Base-by-base conservation (phyloP, 2,329 filamentous ascomycete genomes). In the Xylariaceae sp. region DNA sequence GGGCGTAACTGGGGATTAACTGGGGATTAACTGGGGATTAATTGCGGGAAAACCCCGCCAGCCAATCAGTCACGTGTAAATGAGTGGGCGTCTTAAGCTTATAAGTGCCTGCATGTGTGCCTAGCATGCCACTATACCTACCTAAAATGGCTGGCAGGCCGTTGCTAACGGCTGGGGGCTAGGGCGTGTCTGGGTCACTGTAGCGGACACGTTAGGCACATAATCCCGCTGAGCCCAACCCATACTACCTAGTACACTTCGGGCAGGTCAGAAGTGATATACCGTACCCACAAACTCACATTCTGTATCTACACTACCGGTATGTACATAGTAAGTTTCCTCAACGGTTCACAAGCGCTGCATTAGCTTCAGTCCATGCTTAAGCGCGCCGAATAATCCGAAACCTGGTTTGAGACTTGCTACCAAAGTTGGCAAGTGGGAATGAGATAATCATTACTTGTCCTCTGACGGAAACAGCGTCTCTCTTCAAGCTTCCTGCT, bases 21-120 rank as follows among this genome's bases (percentile, higher is more conserved):
- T 62, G 61, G 62, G 64, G 7, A 11, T 37, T 26, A 57, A 49
- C 61, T 62, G 61, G 62, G 64, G 54, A 56, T 47, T 3, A 37
- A 6, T 43, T 34, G 43, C 63, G 61, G 58, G 61, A 63, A 47
- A 19, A 58, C 47, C 47, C 58, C 51, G 60, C 53, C 60, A 61
- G 57, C 61, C 60, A 46, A 48, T 58, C 58, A 65, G 61, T 63
- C 32, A 11, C 8, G 35, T 37, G 8, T 7, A 37, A 7, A 11
- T 37, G 35, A 19, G 35, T 11, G 35, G 12, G 35, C 35, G 47
- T 42, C 29, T 56, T 48, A 51, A 53, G 55, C 50, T 54, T 58
- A 50, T 42, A 37, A 37, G 35, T 37, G 12, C 35, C 35, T 37
- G 35, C 35, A 11, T 11, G 35, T 37, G 35, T 37, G 35, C 35